These are phyloP conservation scores for Telopea speciosissima DNA, from an alignment of 177 flowering plant genomes.

Conservation along the genomic window DNA sequence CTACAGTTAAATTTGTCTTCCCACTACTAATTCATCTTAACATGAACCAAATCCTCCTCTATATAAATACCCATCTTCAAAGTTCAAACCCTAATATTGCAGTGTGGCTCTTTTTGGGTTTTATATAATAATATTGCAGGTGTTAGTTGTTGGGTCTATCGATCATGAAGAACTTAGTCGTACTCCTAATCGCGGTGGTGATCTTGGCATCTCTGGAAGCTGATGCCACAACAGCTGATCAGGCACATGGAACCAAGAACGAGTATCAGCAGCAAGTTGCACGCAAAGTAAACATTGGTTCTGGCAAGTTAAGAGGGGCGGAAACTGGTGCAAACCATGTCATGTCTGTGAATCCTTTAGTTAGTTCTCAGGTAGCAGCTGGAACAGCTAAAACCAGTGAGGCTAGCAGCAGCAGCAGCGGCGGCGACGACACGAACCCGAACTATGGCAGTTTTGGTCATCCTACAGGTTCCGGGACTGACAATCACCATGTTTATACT, in stretches of 20 bases:
- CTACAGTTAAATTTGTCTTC: too few relatives aligned
- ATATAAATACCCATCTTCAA: too few relatives aligned
- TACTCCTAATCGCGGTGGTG: background rate
- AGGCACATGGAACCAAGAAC: background rate
- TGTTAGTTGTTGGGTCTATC: too few relatives aligned
- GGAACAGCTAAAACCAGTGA: background rate
- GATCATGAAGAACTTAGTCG: conserved; percentile 3
- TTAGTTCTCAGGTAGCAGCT: background rate
- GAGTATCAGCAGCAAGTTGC: background rate
- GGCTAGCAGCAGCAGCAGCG: too few relatives aligned
- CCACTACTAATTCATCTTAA: too few relatives aligned
- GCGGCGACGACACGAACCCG: background rate
- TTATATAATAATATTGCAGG: too few relatives aligned
- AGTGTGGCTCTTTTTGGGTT: too few relatives aligned
- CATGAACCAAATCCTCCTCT: too few relatives aligned
- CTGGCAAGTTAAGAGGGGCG: background rate
- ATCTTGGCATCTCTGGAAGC: background rate
- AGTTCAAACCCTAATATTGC: too few relatives aligned
- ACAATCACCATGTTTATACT: conserved; percentile 1
- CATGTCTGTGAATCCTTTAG: background rate
- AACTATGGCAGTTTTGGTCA: background rate
- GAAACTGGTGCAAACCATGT: background rate
- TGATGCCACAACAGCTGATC: background rate
- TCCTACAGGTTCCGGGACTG: background rate
- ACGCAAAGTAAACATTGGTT: background rate